Conservation (phyloP, 176 grass and related monocot genomes). For the Typha latifolia region DNA sequence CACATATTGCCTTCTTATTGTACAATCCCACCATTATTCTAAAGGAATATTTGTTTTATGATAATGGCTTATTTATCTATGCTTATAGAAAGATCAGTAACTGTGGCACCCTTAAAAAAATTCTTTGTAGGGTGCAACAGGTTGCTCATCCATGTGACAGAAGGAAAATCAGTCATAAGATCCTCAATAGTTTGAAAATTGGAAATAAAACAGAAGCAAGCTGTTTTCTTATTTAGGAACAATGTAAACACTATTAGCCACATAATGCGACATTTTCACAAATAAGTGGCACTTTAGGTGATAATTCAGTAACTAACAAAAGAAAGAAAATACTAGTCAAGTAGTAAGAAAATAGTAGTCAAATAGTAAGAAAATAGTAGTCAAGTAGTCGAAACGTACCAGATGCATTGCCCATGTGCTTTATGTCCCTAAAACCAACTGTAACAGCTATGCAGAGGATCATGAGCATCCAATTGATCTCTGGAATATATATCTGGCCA, state of each 20-base stretch:
- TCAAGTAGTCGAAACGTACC: constrained; percentile 33
- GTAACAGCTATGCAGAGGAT: constrained; percentile 90
- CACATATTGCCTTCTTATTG: too few species aligned
- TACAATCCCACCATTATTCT: too few species aligned
- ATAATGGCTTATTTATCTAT: too few species aligned
- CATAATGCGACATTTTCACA: background rate
- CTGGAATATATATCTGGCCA: constrained; percentile 96
- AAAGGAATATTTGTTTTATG: too few species aligned
- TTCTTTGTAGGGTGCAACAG: too few species aligned
- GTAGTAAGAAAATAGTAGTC: background rate
- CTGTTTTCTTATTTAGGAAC: too few species aligned
- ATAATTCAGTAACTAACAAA: constrained; percentile 12
- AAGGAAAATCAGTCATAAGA: too few species aligned
- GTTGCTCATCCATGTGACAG: too few species aligned
- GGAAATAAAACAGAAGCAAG: too few species aligned
- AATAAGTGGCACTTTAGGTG: background rate
- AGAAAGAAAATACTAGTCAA: background rate
- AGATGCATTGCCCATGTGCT: constrained; percentile 95
- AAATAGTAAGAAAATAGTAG: background rate
- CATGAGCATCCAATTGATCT: constrained; percentile 99
- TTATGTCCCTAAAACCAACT: constrained; percentile 91
- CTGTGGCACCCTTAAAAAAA: too few species aligned
- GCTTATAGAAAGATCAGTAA: too few species aligned
- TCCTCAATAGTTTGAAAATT: too few species aligned
- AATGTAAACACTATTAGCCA: constrained; percentile 7